phyloP scores from a whole-genome alignment of 176 grass and related monocot species.

The Thalia dealbata region DNA sequence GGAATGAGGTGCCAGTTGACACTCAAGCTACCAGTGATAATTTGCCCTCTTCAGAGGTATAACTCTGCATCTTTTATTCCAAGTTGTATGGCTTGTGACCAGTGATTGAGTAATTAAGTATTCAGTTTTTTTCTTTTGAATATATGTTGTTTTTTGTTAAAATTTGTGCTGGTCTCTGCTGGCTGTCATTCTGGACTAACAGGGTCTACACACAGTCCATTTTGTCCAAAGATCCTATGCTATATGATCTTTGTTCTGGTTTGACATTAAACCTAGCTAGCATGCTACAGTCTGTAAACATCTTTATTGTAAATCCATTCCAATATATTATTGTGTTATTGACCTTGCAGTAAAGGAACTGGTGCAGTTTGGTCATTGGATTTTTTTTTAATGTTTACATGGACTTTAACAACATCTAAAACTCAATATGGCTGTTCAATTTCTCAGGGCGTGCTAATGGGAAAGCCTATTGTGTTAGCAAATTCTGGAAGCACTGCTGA shows the following conservation, averaged over 20 bases:
- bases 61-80: background rate
- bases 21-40: conserved; percentile 36
- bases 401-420: background rate
- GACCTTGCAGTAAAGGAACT: background rate
- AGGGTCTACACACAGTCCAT: background rate
- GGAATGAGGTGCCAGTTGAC: conserved; percentile 30
- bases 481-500: conserved; percentile 36
- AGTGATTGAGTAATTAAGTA: background rate
- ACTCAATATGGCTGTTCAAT: background rate
- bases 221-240: background rate
- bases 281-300: background rate
- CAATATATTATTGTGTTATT: background rate
- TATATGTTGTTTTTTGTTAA: background rate
- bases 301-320: background rate
- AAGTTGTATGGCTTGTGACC: background rate
- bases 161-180: background rate
- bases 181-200: background rate
- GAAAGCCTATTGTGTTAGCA: conserved; percentile 27
- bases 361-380: background rate
- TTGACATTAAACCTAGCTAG: background rate
- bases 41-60: conserved; percentile 50
- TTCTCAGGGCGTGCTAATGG: conserved; percentile 28
- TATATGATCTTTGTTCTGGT: background rate
- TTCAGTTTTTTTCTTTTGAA: background rate
- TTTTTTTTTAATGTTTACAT: background rate